Percentiles rank a stretch among this genome's conserved stretches.
phyloP scores from a whole-genome alignment of 78 protist genomes.

The Dictyostelium discoideum region dicty_2.7 NC_007090.3:4727001-4727500 shows the following conservation, averaged over 20 bases:
- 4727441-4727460: constrained; percentile 12
- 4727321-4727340: too few relatives aligned
- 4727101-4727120: not conserved
- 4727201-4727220: not conserved
- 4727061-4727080: constrained; percentile 8
- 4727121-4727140: not conserved
- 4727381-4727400: not conserved
- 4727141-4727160: not conserved
- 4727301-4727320: too few relatives aligned
- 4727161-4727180: not conserved
- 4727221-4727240: not conserved
- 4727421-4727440: constrained; percentile 23
- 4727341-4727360: too few relatives aligned
- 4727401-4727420: constrained; percentile 18
- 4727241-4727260: not conserved
- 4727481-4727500: constrained; percentile 28
- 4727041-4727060: constrained; percentile 12
- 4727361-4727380: too few relatives aligned
- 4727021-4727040: constrained; percentile 1
- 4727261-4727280: not conserved
- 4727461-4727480: constrained; percentile 15
- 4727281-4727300: not conserved
- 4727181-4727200: not conserved
- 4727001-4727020: constrained; percentile 17
- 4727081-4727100: constrained; percentile 1